Conservation (phyloP, 1,284 basidiomycete genomes). For the Caloboletus firmus region DNA sequence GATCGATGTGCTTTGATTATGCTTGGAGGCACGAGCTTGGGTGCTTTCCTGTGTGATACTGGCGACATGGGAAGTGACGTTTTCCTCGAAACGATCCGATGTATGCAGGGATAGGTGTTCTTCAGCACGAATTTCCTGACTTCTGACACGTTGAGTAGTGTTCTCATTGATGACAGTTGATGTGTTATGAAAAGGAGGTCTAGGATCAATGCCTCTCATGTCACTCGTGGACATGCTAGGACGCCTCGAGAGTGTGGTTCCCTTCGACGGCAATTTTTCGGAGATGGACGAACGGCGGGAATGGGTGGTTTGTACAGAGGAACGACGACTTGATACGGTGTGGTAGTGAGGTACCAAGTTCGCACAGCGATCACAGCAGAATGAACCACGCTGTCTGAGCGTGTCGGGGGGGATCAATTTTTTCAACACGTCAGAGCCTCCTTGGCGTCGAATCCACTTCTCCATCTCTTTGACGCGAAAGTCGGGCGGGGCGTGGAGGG, state of each 20-base stretch:
- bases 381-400: conserved; percentile 31
- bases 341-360: conserved; percentile 37
- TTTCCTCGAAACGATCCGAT: conserved; percentile 20
- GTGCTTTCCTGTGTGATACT: conserved; percentile 16
- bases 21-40: conserved; percentile 10
- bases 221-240: conserved; percentile 13
- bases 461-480: conserved; percentile 77
- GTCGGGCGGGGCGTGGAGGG: conserved; percentile 64
- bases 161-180: conserved; percentile 11
- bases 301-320: conserved; percentile 27
- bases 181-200: conserved; percentile 13
- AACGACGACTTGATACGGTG: conserved; percentile 28
- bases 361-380: conserved; percentile 38
- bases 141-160: conserved; percentile 5
- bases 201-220: not conserved
- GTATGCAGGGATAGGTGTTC: conserved; percentile 17
- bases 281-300: conserved; percentile 30
- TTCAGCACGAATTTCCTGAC: conserved; percentile 19
- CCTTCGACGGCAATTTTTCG: conserved; percentile 18
- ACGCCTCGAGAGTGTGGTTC: conserved; percentile 22
- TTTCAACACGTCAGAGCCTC: conserved; percentile 29
- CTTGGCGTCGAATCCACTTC: conserved; percentile 58
- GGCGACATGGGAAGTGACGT: conserved; percentile 5
- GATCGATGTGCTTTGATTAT: conserved; percentile 14
- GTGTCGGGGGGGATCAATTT: conserved; percentile 22